These are phyloP conservation scores for Hordeum marinum DNA, from an alignment of 176 grass and related monocot species.

Conservation along the genomic window DNA sequence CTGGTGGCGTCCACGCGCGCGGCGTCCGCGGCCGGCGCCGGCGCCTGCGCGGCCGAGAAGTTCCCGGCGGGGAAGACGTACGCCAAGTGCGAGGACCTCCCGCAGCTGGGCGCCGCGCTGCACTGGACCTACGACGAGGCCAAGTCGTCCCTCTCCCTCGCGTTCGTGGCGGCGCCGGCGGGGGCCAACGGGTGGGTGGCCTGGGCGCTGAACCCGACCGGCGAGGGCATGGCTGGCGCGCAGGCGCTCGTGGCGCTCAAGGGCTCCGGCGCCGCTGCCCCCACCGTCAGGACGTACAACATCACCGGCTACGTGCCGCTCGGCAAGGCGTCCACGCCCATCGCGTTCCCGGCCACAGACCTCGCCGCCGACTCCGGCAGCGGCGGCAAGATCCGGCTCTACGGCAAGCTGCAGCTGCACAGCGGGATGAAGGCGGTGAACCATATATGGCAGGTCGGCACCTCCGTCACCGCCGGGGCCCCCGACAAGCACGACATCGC, in stretches of 20 bases:
- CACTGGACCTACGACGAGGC: constrained; percentile 59
- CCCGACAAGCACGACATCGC: constrained; percentile 52
- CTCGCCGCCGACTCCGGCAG: constrained; percentile 39
- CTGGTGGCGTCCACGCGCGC: background rate
- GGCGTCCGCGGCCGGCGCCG: background rate
- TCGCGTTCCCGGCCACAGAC: constrained; percentile 40
- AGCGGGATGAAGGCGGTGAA: constrained; percentile 42
- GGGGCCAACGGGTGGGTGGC: constrained; percentile 53
- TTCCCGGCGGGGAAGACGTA: constrained; percentile 34
- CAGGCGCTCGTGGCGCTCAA: constrained; percentile 61
- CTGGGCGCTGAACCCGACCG: constrained; percentile 63
- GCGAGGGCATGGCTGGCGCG: constrained; percentile 54
- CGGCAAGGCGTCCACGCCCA: constrained; percentile 2
- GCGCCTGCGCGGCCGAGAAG: constrained; percentile 39
- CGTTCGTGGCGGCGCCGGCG: constrained; percentile 59
- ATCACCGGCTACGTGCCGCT: constrained; percentile 36
- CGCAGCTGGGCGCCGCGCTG: constrained; percentile 48
- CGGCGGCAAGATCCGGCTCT: constrained; percentile 57
- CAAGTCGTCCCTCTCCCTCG: constrained; percentile 33
- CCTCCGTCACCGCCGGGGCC: constrained; percentile 32
- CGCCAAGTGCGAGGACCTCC: constrained; percentile 57
- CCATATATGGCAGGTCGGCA: constrained; percentile 81
- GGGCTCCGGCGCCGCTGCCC: background rate
- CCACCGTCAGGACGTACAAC: constrained; percentile 61
- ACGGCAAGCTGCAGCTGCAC: constrained; percentile 56